phyloP scores from a whole-genome alignment of 352 stramenopile genomes.

The Phytophthora quininea region DNA sequence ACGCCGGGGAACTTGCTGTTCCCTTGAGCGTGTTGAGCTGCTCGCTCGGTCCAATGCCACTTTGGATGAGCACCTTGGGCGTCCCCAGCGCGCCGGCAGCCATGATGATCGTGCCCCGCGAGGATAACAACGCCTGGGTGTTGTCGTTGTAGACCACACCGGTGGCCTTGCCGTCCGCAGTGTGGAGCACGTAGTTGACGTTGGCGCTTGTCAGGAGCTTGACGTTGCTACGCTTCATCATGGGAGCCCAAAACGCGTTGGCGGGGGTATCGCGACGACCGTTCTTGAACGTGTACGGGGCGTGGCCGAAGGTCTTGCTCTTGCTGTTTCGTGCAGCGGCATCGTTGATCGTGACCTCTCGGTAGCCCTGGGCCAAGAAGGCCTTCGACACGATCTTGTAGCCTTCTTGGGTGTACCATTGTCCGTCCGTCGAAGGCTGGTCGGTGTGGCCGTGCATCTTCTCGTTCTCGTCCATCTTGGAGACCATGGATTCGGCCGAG shows the following conservation, averaged over 20 bases:
- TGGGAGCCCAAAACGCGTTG: constrained; percentile 57
- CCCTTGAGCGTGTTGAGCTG: constrained; percentile 50
- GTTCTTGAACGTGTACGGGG: constrained; percentile 55
- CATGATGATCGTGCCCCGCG: constrained; percentile 69
- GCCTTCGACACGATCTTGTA: constrained; percentile 52
- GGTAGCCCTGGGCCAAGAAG: constrained; percentile 33
- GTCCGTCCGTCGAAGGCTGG: constrained; percentile 47
- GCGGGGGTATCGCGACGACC: constrained; percentile 54
- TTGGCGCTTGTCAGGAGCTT: constrained; percentile 49
- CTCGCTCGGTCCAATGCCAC: constrained; percentile 65
- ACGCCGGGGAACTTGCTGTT: constrained; percentile 18
- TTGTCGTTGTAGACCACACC: constrained; percentile 51
- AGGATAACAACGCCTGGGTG: constrained; percentile 30
- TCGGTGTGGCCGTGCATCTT: constrained; percentile 47
- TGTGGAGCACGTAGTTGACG: constrained; percentile 57
- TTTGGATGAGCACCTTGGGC: constrained; percentile 83
- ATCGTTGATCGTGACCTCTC: constrained; percentile 46
- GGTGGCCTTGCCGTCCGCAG: constrained; percentile 39
- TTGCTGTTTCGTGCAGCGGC: constrained; percentile 53
- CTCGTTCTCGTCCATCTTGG: constrained; percentile 55
- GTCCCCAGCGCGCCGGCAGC: constrained; percentile 70
- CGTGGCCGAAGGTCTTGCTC: constrained; percentile 49
- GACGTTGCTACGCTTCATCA: constrained; percentile 52
- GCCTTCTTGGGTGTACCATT: constrained; percentile 55
- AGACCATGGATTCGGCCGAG: constrained; percentile 53